A percentile compares a stretch with the other conserved stretches of the same genome.
Evolutionary conservation across 2,329 filamentous ascomycete genomes (phyloP).

Genomic region (Colletotrichum camelliae): DNA sequence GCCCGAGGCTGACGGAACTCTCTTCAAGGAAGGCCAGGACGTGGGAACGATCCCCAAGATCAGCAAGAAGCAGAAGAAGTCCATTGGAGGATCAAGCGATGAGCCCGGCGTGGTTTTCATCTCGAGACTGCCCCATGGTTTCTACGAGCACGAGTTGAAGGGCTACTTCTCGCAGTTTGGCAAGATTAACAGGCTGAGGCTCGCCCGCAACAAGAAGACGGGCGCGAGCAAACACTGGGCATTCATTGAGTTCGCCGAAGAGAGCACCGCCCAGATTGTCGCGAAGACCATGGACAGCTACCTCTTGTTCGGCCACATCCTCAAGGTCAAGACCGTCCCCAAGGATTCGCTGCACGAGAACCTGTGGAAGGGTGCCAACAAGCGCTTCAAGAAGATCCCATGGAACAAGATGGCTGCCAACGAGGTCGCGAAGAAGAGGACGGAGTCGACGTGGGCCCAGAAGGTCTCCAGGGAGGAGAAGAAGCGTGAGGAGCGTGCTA

Average conservation of each 20-base stretch:
- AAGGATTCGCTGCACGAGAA: constrained; percentile 79
- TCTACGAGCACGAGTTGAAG: constrained; percentile 96
- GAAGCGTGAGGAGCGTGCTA: constrained; percentile 70
- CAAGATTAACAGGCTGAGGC: constrained; percentile 68
- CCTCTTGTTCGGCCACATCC: constrained; percentile 89
- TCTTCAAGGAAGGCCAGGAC: constrained; percentile 53
- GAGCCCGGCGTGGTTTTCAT: constrained; percentile 86
- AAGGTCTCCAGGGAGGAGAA: constrained; percentile 76
- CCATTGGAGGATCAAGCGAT: constrained; percentile 40
- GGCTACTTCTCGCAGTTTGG: constrained; percentile 96
- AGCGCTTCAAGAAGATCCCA: constrained; percentile 76
- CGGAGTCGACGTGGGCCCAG: constrained; percentile 79
- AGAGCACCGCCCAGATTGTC: constrained; percentile 82
- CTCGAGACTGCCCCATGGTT: constrained; percentile 88
- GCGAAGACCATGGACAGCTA: constrained; percentile 98
- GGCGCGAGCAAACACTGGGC: constrained; percentile 93
- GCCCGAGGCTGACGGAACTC: constrained; percentile 35
- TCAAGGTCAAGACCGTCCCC: constrained; percentile 84
- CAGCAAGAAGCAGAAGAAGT: constrained; percentile 47
- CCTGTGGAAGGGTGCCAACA: constrained; percentile 89
- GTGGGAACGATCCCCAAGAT: constrained; percentile 57
- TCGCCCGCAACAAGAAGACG: constrained; percentile 91
- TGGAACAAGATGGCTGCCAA: constrained; percentile 86
- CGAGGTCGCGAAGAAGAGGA: constrained; percentile 74
- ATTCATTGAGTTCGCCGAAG: constrained; percentile 89